phyloP scores from a whole-genome alignment of 2,329 filamentous ascomycete species.

The Camptophora hylomeconis region DNA sequence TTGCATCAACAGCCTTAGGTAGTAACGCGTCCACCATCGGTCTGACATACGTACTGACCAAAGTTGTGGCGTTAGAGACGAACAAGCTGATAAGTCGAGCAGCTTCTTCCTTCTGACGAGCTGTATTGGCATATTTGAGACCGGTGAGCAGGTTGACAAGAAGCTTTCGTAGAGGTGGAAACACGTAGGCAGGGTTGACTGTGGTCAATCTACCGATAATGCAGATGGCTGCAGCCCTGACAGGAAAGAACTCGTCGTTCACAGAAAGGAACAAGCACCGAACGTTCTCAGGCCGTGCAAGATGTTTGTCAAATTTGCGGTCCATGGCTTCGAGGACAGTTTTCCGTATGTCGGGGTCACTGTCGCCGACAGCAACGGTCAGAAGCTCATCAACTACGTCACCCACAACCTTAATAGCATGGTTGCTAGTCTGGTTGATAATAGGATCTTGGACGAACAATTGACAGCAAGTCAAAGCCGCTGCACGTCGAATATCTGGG shows the following conservation, averaged over 20 bases:
- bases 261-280: slow-evolving; percentile 88
- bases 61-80: slow-evolving; percentile 78
- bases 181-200: slow-evolving; percentile 93
- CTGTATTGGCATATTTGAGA: slow-evolving; percentile 87
- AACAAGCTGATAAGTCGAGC: slow-evolving; percentile 84
- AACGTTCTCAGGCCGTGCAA: slow-evolving; percentile 97
- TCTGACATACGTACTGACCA: slow-evolving; percentile 94
- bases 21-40: slow-evolving; percentile 92
- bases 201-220: slow-evolving; percentile 88
- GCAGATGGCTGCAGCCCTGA: slow-evolving; percentile 85
- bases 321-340: slow-evolving; percentile 85
- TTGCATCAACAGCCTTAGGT: slow-evolving; percentile 76
- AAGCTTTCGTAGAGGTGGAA: slow-evolving; percentile 86
- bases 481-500: slow-evolving; percentile 81
- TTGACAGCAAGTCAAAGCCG: slow-evolving; percentile 93
- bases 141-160: slow-evolving; percentile 93
- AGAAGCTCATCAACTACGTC: slow-evolving; percentile 96
- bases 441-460: slow-evolving; percentile 94
- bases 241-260: slow-evolving; percentile 86
- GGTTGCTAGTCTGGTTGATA: slow-evolving; percentile 92
- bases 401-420: slow-evolving; percentile 91
- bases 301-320: slow-evolving; percentile 83
- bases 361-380: slow-evolving; percentile 87
- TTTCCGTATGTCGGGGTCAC: slow-evolving; percentile 73
- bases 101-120: slow-evolving; percentile 91